phyloP scores from a whole-genome alignment of 2,329 filamentous ascomycete genomes.

The Balansia obtecta region DNA sequence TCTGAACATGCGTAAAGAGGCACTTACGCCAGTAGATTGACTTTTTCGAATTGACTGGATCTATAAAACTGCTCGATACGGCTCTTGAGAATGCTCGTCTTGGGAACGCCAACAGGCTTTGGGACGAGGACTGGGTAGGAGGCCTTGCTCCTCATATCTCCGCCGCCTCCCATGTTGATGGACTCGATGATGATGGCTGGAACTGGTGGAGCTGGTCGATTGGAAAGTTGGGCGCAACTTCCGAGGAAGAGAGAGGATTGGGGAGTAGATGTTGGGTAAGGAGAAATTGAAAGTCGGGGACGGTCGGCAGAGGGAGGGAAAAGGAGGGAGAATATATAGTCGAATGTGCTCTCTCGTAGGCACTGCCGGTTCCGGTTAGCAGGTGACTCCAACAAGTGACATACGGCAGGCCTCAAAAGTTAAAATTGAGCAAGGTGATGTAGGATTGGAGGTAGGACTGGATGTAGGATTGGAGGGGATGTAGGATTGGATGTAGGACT shows the following conservation, averaged over 20 bases:
- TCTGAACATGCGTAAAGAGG: too few species aligned
- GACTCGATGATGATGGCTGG: slow-evolving; percentile 17
- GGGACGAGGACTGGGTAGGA: slow-evolving; percentile 40
- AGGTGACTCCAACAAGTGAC: slow-evolving; percentile 10
- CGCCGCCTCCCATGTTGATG: slow-evolving; percentile 39
- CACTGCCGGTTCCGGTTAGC: slow-evolving; percentile 12
- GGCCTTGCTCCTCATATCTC: slow-evolving; percentile 29
- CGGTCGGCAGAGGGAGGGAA: slow-evolving; percentile 13
- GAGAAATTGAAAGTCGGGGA: slow-evolving; percentile 12
- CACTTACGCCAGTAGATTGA: slow-evolving; percentile 60
- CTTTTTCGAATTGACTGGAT: slow-evolving; percentile 62
- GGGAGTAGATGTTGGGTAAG: slow-evolving; percentile 9
- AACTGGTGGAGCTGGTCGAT: slow-evolving; percentile 25
- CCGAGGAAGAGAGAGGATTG: slow-evolving; percentile 9
- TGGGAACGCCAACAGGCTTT: slow-evolving; percentile 60
- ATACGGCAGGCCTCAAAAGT: background rate
- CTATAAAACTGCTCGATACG: slow-evolving; percentile 73
- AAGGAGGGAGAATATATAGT: too few species aligned
- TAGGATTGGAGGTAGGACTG: too few species aligned
- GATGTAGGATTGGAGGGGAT: too few species aligned
- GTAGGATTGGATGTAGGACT: too few species aligned
- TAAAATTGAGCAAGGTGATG: background rate
- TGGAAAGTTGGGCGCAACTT: slow-evolving; percentile 20
- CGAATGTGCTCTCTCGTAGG: slow-evolving; percentile 11
- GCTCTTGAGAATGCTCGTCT: slow-evolving; percentile 73